Evolutionary conservation across 495 filamentous ascomycete species (phyloP).

Genomic region (Cairneyella variabilis): DNA sequence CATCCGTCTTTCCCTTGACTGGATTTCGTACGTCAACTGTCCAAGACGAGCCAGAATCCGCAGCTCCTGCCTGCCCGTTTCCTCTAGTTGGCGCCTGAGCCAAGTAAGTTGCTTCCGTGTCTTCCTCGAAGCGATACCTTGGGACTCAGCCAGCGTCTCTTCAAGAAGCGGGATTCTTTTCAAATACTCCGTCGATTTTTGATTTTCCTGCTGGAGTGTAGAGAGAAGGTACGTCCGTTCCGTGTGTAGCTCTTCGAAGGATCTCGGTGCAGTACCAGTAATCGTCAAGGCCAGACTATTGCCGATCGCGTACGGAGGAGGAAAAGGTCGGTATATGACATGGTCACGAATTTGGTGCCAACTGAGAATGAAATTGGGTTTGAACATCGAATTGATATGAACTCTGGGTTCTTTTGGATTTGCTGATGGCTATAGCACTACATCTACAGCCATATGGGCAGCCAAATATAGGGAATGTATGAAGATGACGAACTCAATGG

Average conservation of each 20-base stretch:
- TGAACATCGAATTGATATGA: not conserved
- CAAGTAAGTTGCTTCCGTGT: conserved; percentile 27
- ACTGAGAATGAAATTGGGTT: not conserved
- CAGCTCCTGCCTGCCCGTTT: conserved; percentile 37
- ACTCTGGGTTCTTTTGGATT: not conserved
- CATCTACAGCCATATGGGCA: not conserved
- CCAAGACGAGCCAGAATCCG: conserved; percentile 35
- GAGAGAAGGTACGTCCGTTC: conserved; percentile 38
- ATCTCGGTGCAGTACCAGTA: not conserved
- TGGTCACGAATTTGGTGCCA: not conserved
- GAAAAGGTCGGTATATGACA: not conserved
- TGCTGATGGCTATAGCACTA: not conserved
- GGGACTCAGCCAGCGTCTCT: not conserved
- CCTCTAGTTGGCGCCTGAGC: conserved; percentile 29
- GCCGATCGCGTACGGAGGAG: no score
- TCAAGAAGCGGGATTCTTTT: conserved; percentile 22
- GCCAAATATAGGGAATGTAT: no score
- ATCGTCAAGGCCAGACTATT: no score
- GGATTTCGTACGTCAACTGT: conserved; percentile 41
- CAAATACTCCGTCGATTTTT: conserved; percentile 29
- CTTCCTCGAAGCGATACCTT: conserved; percentile 14
- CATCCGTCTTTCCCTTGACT: conserved; percentile 33
- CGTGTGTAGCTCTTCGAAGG: conserved; percentile 29
- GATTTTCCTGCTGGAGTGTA: conserved; percentile 34
- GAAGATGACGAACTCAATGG: no score